These are phyloP conservation scores for Leccinum rimulosum DNA, from an alignment of 768 basidiomycete genomes.

Conservation along the genomic window DNA sequence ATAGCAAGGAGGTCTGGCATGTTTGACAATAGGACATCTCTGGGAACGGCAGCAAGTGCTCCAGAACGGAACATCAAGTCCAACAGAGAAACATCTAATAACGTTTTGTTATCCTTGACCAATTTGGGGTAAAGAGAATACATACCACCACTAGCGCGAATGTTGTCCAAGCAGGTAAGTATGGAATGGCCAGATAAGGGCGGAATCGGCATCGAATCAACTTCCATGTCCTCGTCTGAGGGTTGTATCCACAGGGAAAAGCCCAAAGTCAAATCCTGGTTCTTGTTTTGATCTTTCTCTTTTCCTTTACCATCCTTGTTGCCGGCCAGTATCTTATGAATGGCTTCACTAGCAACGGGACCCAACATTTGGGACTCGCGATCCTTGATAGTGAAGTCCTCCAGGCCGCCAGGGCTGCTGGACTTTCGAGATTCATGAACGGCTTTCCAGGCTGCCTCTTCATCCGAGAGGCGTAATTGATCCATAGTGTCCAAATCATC, in stretches of 20 bases:
- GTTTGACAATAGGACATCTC: slow-evolving; percentile 28
- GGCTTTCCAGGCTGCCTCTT: slow-evolving; percentile 40
- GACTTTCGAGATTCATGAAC: slow-evolving; percentile 27
- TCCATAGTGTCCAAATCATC: slow-evolving; percentile 22
- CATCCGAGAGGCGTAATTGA: slow-evolving; percentile 30
- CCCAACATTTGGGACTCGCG: slow-evolving; percentile 30
- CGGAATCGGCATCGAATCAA: slow-evolving; percentile 12
- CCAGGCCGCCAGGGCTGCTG: slow-evolving; percentile 19
- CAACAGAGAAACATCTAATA: slow-evolving; percentile 40
- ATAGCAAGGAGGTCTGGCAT: slow-evolving; percentile 42
- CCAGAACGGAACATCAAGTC: slow-evolving; percentile 42
- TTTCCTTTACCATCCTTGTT: slow-evolving; percentile 36
- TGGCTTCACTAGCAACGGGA: slow-evolving; percentile 37
- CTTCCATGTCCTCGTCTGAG: slow-evolving; percentile 21
- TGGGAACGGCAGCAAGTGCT: slow-evolving; percentile 35
- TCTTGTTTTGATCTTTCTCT: slow-evolving; percentile 24
- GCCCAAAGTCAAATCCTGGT: slow-evolving; percentile 19
- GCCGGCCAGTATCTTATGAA: slow-evolving; percentile 42
- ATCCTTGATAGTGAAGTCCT: slow-evolving; percentile 38
- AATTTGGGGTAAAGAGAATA: not conserved
- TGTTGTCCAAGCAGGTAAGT: slow-evolving; percentile 31
- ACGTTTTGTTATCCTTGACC: not conserved
- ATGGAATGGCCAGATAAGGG: slow-evolving; percentile 25
- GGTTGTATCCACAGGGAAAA: slow-evolving; percentile 33
- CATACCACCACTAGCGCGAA: slow-evolving; percentile 36